phyloP scores from a whole-genome alignment of 805 yeast genomes.

The Metschnikowia peoriensis region DNA sequence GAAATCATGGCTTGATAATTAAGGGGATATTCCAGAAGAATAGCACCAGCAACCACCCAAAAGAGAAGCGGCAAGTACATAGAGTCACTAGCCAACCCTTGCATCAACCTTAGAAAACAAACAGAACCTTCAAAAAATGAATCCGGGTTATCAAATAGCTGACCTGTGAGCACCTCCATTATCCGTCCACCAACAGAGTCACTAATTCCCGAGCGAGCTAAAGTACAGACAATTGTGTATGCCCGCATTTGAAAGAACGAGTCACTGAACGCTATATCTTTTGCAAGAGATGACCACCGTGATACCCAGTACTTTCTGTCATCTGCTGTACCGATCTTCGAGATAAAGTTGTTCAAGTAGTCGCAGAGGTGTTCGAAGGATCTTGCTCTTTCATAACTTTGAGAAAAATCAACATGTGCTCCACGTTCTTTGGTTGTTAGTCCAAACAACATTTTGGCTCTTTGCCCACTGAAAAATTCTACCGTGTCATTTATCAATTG shows the following conservation, averaged over 20 bases:
- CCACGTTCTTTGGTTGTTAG: conserved; percentile 51
- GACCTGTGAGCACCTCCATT: conserved; percentile 26
- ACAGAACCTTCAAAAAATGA: conserved; percentile 39
- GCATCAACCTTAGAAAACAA: conserved; percentile 46
- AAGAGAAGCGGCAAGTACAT: conserved; percentile 46
- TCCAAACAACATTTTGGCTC: conserved; percentile 69
- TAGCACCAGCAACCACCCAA: conserved; percentile 36
- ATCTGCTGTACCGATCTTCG: conserved; percentile 44
- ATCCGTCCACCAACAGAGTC: conserved; percentile 46
- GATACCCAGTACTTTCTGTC: conserved; percentile 57
- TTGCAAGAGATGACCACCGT: conserved; percentile 62
- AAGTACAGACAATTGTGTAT: conserved; percentile 63
- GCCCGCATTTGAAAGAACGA: conserved; percentile 69
- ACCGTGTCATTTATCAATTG: conserved; percentile 47
- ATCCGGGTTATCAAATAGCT: conserved; percentile 21
- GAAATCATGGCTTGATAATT: conserved; percentile 16
- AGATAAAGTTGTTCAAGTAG: conserved; percentile 51
- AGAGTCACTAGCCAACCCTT: conserved; percentile 48
- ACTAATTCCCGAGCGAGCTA: conserved; percentile 61
- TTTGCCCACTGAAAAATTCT: conserved; percentile 52
- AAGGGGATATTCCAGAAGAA: conserved; percentile 12
- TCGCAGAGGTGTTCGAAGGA: conserved; percentile 60
- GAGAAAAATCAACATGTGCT: conserved; percentile 31
- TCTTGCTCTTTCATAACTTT: conserved; percentile 39
- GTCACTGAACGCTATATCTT: conserved; percentile 59